These are phyloP conservation scores for Saccharomyces hybrid DNA, from an alignment of 1,139 yeast genomes.

Conservation along the genomic window DNA sequence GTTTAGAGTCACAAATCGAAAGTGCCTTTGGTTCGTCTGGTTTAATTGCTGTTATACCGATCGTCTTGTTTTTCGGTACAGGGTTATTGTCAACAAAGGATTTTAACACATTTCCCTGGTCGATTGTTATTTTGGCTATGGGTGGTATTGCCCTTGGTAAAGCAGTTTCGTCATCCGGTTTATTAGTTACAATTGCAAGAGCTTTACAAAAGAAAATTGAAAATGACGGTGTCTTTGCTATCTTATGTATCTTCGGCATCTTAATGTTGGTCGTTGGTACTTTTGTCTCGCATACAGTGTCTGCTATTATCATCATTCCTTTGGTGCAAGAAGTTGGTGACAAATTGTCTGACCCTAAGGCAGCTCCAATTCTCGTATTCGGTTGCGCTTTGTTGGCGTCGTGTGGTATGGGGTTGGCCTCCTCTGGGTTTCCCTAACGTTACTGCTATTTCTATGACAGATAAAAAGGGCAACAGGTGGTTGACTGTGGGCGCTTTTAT, in stretches of 20 bases:
- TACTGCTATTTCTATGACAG: conserved; percentile 69
- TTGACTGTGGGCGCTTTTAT: conserved; percentile 58
- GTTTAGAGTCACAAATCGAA: conserved; percentile 53
- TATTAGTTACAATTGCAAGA: conserved; percentile 55
- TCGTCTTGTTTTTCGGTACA: conserved; percentile 61
- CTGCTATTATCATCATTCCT: conserved; percentile 66
- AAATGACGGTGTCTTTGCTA: conserved; percentile 50
- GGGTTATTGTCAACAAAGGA: conserved; percentile 59
- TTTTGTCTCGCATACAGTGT: conserved; percentile 70
- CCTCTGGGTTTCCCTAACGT: conserved; percentile 76
- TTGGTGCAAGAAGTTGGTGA: conserved; percentile 63
- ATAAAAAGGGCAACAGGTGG: conserved; percentile 61
- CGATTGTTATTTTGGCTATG: conserved; percentile 67
- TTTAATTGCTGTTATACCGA: conserved; percentile 58
- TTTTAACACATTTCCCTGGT: conserved; percentile 69
- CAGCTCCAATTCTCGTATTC: conserved; percentile 56
- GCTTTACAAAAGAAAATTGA: conserved; percentile 49
- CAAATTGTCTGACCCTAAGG: conserved; percentile 40
- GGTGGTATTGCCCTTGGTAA: conserved; percentile 73
- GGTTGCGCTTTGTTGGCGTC: conserved; percentile 61
- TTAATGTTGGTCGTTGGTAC: conserved; percentile 63
- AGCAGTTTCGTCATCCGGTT: conserved; percentile 65
- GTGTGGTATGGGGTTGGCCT: conserved; percentile 72
- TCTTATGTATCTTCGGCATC: conserved; percentile 58
- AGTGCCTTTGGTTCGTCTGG: conserved; percentile 64